phyloP scores from a whole-genome alignment of 2,329 filamentous ascomycete species.

The Teratosphaeria epicoccoides region DNA sequence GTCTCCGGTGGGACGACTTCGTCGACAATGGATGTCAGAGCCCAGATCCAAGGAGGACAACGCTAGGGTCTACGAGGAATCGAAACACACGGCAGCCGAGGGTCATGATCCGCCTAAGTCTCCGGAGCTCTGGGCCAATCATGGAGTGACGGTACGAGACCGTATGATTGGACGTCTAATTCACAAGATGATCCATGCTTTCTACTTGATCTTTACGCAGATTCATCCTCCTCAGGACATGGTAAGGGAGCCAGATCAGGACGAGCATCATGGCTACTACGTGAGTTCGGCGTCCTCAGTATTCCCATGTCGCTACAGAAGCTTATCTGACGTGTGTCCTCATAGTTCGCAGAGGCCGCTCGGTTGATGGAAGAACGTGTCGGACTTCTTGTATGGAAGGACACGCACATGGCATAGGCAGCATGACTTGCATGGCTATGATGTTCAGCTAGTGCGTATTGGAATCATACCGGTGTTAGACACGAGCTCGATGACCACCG shows the following conservation, averaged over 20 bases:
- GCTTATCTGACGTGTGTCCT: not conserved
- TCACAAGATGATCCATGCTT: not conserved
- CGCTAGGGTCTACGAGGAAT: not conserved
- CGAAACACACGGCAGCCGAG: not conserved
- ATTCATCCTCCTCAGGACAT: not conserved
- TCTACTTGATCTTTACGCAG: not conserved
- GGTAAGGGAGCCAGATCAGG: not conserved
- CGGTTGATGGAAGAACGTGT: not conserved
- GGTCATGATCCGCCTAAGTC: not conserved
- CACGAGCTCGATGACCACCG: too few relatives aligned
- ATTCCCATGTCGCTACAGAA: too few relatives aligned
- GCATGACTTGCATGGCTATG: not conserved
- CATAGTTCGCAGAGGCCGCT: not conserved
- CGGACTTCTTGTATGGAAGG: not conserved
- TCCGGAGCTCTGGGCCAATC: not conserved
- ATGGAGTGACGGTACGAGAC: not conserved
- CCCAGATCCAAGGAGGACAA: not conserved
- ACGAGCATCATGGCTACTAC: not conserved
- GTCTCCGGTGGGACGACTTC: constrained; percentile 5
- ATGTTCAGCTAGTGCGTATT: not conserved
- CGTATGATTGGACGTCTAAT: not conserved
- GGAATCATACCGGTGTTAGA: too few relatives aligned
- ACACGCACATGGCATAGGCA: not conserved
- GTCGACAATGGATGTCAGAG: not conserved
- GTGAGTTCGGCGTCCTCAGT: too few relatives aligned